Percentiles rank a stretch among this genome's conserved stretches.
These are phyloP conservation scores for Macrotyloma uniflorum DNA, from an alignment of 306 rosid species.

Conservation along the genomic window DNA sequence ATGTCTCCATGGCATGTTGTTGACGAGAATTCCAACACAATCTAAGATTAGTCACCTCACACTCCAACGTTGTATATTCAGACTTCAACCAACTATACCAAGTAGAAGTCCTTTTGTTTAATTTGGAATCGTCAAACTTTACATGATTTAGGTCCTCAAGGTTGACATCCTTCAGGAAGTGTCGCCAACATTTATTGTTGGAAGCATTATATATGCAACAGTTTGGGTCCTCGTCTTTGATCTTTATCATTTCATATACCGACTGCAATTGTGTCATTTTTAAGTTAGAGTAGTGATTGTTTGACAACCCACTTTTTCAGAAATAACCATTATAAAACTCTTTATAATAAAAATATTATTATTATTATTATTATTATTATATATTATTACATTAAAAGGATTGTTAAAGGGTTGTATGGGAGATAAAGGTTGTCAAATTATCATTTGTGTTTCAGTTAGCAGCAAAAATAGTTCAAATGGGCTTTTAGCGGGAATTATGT, in stretches of 20 bases:
- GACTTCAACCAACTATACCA: conserved; percentile 42
- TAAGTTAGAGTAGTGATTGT: too few species aligned
- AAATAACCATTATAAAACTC: too few species aligned
- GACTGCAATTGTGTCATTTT: conserved; percentile 37
- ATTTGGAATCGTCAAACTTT: not conserved
- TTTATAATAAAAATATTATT: too few species aligned
- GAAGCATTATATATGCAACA: conserved; percentile 50
- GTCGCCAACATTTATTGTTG: conserved; percentile 64
- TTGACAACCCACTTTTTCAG: too few species aligned
- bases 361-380: too few species aligned
- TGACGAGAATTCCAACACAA: conserved; percentile 36
- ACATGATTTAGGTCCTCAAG: conserved; percentile 34
- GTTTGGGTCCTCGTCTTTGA: conserved; percentile 39
- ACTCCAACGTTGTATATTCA: not conserved
- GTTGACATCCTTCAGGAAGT: conserved; percentile 52
- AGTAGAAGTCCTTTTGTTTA: not conserved
- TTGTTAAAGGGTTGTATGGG: too few species aligned
- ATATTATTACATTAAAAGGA: too few species aligned
- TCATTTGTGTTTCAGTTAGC: not conserved
- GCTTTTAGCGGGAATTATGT: conserved; percentile 4
- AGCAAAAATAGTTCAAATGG: conserved; percentile 15
- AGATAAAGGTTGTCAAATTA: too few species aligned
- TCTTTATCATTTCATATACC: conserved; percentile 40
- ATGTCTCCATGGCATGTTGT: not conserved
- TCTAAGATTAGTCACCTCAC: conserved; percentile 29